phyloP scores from a whole-genome alignment of 164 flowering plant species.

The Vitis cinerea region DNA sequence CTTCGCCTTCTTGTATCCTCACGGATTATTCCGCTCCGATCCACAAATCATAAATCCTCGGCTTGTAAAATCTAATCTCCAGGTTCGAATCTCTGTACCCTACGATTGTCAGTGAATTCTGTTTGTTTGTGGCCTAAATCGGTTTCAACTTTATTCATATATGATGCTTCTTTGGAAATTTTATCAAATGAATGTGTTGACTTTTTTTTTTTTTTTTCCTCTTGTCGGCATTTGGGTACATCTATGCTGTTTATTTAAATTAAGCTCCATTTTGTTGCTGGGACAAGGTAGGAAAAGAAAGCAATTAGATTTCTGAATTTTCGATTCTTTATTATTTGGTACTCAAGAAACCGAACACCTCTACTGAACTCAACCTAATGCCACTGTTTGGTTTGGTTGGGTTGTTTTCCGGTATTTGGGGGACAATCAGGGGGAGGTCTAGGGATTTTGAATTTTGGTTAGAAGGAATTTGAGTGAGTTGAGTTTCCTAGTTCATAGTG shows the following conservation, averaged over 20 bases:
- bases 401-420: not conserved
- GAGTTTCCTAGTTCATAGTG: not conserved
- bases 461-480: too few relatives aligned
- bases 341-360: too few relatives aligned
- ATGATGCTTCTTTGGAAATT: not conserved
- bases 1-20: slow-evolving; percentile 68
- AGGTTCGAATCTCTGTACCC: slow-evolving; percentile 34
- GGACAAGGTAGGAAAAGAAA: not conserved
- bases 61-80: slow-evolving; percentile 26
- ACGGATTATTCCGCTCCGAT: slow-evolving; percentile 53
- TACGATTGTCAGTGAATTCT: not conserved
- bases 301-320: not conserved
- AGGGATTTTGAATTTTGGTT: not conserved
- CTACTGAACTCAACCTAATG: not conserved
- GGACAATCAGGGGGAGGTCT: not conserved
- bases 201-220: not conserved
- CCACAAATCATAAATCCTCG: slow-evolving; percentile 15
- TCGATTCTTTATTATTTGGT: not conserved
- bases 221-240: not conserved
- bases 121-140: not conserved
- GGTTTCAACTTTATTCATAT: not conserved
- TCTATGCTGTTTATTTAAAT: too few relatives aligned
- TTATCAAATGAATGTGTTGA: slow-evolving; percentile 1
- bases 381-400: not conserved
- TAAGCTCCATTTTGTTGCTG: not conserved